phyloP scores from a whole-genome alignment of 2,329 filamentous ascomycete genomes.

The Colletotrichum tamarilloi region DNA sequence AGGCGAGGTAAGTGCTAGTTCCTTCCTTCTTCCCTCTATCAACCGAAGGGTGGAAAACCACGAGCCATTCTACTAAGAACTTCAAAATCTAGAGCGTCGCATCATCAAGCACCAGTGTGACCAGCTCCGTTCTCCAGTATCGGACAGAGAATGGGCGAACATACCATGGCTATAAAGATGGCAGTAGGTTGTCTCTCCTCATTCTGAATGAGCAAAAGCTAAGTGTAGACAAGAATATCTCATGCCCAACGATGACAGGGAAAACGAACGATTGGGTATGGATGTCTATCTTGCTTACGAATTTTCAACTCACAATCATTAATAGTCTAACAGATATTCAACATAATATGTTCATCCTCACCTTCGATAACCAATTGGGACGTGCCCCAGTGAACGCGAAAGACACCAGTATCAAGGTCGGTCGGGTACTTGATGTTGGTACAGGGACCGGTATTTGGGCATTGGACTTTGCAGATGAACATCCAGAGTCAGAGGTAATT shows the following conservation, averaged over 20 bases:
- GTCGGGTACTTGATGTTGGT: slow-evolving; percentile 55
- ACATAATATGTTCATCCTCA: slow-evolving; percentile 47
- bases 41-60: too few species aligned
- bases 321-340: slow-evolving; percentile 44
- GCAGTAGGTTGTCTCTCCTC: not conserved
- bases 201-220: not conserved
- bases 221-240: slow-evolving; percentile 15
- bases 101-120: not conserved
- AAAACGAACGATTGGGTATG: slow-evolving; percentile 15
- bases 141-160: slow-evolving; percentile 23
- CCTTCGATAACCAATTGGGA: slow-evolving; percentile 42
- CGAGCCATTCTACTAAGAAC: too few species aligned
- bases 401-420: slow-evolving; percentile 33
- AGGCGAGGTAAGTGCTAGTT: too few species aligned
- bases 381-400: slow-evolving; percentile 35
- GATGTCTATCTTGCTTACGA: not conserved
- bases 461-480: slow-evolving; percentile 53
- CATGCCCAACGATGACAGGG: slow-evolving; percentile 13
- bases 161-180: slow-evolving; percentile 37
- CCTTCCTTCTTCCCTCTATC: too few species aligned
- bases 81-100: not conserved
- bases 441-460: slow-evolving; percentile 58
- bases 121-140: not conserved
- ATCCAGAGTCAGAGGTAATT: slow-evolving; percentile 42
- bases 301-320: too few species aligned